Evolutionary conservation across 768 basidiomycete genomes (phyloP).

Genomic region (Bullera alba): DNA sequence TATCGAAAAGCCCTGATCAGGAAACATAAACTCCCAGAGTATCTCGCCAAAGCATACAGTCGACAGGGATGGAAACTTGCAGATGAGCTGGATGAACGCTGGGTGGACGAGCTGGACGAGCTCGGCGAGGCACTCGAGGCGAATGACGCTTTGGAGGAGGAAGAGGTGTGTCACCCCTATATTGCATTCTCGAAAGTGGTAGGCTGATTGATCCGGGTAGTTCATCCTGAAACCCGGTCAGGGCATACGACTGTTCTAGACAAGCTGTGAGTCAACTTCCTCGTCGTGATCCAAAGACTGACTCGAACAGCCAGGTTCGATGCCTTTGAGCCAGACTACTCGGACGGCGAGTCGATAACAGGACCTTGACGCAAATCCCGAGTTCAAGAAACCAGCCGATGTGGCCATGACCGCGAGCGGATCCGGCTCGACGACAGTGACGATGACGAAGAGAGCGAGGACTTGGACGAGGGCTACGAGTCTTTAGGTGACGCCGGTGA

Average conservation of each 20-base stretch:
- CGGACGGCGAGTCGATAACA: conserved; percentile 34
- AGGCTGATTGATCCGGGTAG: conserved; percentile 51
- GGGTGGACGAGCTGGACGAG: conserved; percentile 88
- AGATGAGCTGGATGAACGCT: conserved; percentile 90
- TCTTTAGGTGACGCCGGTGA: conserved; percentile 16
- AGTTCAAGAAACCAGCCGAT: not conserved
- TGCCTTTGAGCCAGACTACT: conserved; percentile 59
- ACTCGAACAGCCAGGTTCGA: conserved; percentile 52
- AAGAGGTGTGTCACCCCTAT: conserved; percentile 17
- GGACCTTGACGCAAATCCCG: not conserved
- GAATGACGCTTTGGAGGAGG: conserved; percentile 33
- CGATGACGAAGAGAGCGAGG: not conserved
- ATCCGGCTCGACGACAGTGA: not conserved
- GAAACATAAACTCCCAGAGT: conserved; percentile 78
- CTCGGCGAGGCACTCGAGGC: conserved; percentile 59
- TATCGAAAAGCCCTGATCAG: conserved; percentile 90
- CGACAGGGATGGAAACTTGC: conserved; percentile 79
- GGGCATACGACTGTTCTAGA: conserved; percentile 83
- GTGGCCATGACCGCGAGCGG: not conserved
- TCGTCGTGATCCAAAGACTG: not conserved
- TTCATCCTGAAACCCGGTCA: conserved; percentile 96
- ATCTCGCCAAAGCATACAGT: conserved; percentile 60
- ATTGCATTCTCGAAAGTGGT: not conserved
- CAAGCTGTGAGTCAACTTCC: conserved; percentile 51
- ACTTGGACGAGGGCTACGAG: not conserved